Base-by-base conservation (phyloP, 2,329 filamentous ascomycete species). In the Trichoderma pleuroti region DNA sequence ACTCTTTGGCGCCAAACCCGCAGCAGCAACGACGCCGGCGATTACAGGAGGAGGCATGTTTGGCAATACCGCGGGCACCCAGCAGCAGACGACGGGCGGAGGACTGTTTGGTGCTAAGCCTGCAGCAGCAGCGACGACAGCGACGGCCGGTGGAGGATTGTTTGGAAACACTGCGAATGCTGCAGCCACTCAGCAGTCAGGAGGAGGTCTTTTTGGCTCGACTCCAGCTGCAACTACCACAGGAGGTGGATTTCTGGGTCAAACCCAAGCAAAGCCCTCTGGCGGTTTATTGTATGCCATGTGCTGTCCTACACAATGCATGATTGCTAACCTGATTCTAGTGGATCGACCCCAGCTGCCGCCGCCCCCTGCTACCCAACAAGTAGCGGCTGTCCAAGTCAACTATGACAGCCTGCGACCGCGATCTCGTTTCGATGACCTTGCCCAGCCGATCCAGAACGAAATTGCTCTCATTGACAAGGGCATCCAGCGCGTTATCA, bases 381-480 rank as follows among this genome's bases (percentile, higher is more conserved):
- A 87, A 73, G 86, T 90, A 18, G 90, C 91, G 0, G 93, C 92
- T 21, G 91, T 93, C 21, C 91, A 92, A 76, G 92, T 97, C 76
- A 92, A 96, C 80, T 82, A 92, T 66, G 88, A 88, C 75, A 93
- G 92, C 77, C 85, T 98, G 72, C 90, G 93, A 66, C 91, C 92
- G 18, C 97, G 94, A 0, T 97, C 94, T 4, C 93, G 96, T 72
- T 98, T 96, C 84, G 93, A 94, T 78, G 95, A 97, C 80, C 90
- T 97, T 32, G 89, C 92, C 72, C 92, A 95, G 74, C 89, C 93
- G 34, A 84, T 97, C 18, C 93, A 97, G 77, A 88, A 90, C 73
- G 84, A 93, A 74, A 92, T 99, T 72, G 89, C 93, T 73, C 82
- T 86, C 11, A 89, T 97, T 73, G 95, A 99, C 80, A 87, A 88